A percentile compares a stretch with the other conserved stretches of the same genome.
Evolutionary conservation across 352 stramenopile species (phyloP).

Genomic region (Phytophthora litchii): DNA sequence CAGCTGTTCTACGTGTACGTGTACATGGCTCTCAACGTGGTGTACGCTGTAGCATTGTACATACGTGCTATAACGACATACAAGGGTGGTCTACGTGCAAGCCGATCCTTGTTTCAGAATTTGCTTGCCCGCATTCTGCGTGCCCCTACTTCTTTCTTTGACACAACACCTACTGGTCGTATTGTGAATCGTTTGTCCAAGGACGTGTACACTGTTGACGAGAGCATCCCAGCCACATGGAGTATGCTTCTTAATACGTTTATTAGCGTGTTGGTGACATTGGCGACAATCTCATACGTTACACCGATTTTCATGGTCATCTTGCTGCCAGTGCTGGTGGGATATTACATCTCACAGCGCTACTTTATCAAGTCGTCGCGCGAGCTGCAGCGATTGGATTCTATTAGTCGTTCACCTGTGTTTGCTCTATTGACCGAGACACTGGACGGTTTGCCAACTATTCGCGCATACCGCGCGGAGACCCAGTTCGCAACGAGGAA

Average conservation of each 20-base stretch:
- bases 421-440: conserved; percentile 96
- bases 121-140: conserved; percentile 92
- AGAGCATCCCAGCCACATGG: conserved; percentile 71
- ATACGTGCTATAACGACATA: conserved; percentile 66
- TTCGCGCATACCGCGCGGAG: conserved; percentile 83
- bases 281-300: conserved; percentile 74
- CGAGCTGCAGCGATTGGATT: conserved; percentile 97
- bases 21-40: conserved; percentile 74
- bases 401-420: conserved; percentile 92
- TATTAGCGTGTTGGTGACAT: conserved; percentile 65
- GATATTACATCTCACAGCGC: conserved; percentile 79
- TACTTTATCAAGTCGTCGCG: conserved; percentile 93
- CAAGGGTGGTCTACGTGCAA: conserved; percentile 60
- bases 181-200: conserved; percentile 85
- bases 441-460: conserved; percentile 94
- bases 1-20: conserved; percentile 87
- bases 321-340: conserved; percentile 69
- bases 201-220: conserved; percentile 81
- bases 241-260: conserved; percentile 76
- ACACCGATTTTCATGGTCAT: conserved; percentile 77
- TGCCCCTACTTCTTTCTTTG: conserved; percentile 80
- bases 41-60: conserved; percentile 70
- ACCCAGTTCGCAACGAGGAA: conserved; percentile 60
- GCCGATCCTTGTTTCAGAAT: conserved; percentile 58
- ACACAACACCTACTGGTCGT: conserved; percentile 78